These are phyloP conservation scores for Globisporangium uncinulatum DNA, from an alignment of 352 stramenopile genomes.

Conservation along the genomic window DNA sequence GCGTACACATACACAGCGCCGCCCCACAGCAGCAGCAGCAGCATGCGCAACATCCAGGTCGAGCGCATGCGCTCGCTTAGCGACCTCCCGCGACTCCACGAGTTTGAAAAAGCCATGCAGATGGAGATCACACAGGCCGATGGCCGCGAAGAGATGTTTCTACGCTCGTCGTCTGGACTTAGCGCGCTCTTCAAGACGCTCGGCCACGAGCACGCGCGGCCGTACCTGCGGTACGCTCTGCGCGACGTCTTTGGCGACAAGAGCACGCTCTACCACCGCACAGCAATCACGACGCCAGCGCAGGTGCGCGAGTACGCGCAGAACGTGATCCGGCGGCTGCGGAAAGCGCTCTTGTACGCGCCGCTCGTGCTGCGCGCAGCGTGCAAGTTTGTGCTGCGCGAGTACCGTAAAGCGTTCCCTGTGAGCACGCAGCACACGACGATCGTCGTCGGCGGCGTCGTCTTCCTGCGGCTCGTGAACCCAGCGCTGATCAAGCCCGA, in stretches of 20 bases:
- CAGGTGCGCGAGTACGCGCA: constrained; percentile 54
- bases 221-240: constrained; percentile 80
- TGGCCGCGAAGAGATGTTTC: constrained; percentile 71
- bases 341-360: constrained; percentile 66
- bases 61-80: constrained; percentile 16
- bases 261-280: constrained; percentile 46
- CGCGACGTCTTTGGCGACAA: constrained; percentile 70
- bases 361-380: constrained; percentile 66
- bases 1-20: neutral
- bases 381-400: constrained; percentile 61
- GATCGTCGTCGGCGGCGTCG: constrained; percentile 70
- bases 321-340: constrained; percentile 58
- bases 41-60: constrained; percentile 9
- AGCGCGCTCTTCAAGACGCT: constrained; percentile 67
- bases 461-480: constrained; percentile 75
- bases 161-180: constrained; percentile 70
- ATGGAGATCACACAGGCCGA: constrained; percentile 51
- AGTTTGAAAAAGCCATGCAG: constrained; percentile 64
- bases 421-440: constrained; percentile 45
- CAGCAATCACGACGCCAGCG: constrained; percentile 15
- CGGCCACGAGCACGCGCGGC: constrained; percentile 53
- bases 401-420: constrained; percentile 71
- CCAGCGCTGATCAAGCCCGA: constrained; percentile 80
- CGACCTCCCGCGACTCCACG: constrained; percentile 57
- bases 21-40: neutral